Conservation (phyloP, 108 stramenopile genomes). For the Cyclotella sp. region DNA sequence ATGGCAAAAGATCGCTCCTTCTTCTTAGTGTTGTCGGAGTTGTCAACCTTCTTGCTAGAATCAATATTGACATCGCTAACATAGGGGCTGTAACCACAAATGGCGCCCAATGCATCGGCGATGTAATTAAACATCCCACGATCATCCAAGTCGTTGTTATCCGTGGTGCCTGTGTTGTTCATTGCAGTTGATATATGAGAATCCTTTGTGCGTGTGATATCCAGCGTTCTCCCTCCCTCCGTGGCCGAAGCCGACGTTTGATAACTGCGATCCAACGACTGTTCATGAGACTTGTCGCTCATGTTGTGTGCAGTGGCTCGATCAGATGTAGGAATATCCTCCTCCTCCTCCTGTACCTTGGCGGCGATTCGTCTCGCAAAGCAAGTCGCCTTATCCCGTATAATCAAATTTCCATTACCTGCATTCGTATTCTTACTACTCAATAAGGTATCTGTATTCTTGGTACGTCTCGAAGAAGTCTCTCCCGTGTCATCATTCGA, state of each 20-base stretch:
- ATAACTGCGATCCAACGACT: no score
- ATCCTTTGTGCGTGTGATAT: neutral
- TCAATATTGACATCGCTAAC: constrained; percentile 9
- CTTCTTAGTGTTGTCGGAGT: neutral
- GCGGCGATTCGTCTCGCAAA: constrained; percentile 25
- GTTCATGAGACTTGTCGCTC: no score
- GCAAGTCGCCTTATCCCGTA: constrained; percentile 36
- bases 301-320: neutral
- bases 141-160: constrained; percentile 11
- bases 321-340: neutral
- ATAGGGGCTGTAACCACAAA: constrained; percentile 31
- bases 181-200: neutral
- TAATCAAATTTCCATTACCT: constrained; percentile 32
- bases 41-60: constrained; percentile 3
- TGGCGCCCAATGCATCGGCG: constrained; percentile 21
- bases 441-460: neutral
- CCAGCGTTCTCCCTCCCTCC: neutral
- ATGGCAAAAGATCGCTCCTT: constrained; percentile 22
- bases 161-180: neutral
- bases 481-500: neutral
- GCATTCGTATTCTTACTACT: neutral
- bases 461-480: neutral
- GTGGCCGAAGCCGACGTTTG: no score
- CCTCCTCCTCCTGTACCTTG: neutral
- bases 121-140: constrained; percentile 26